Base-by-base conservation (phyloP, 2,329 filamentous ascomycete species). In the Aurifilum marmelostoma region DNA sequence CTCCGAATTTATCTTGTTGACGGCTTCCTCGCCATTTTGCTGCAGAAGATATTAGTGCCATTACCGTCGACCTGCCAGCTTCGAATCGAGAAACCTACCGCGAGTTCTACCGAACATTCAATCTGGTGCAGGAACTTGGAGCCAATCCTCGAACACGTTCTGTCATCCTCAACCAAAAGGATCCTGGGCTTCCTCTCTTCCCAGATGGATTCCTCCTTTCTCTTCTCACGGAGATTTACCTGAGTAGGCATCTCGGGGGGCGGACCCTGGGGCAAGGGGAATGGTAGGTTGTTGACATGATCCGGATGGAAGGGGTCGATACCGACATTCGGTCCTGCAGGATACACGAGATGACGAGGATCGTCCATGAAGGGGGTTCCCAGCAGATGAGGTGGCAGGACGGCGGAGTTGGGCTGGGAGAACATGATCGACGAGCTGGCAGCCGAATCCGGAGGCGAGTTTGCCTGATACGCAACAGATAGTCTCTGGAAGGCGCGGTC, bases 221-320 rank as follows among this genome's bases (percentile, higher is more conserved):
- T 76, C 74, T 78, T 76, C 59, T 75, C 67, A 66, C 79, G 74
- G 67, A 78, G 77, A 65, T 81, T 78, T 4, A 78, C 73, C 54
- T 79, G 76, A 24, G 76, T 80, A n/a, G 82, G 76, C 70, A 81
- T 79, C 67, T 85, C 80, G 24, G 79, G 77, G 2, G 84, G 81
- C 64, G 85, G 84, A 69, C 91, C 93, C 2, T 92, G 85, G 21
- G 88, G 93, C 80, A 93, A 84, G 11, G 91, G 85, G 77, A 97
- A 98, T 0, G 94, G 93, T 67, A 97, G 97, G 77, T 97, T 97
- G 81, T 95, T 89, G 76, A 97, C 93, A 76, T 97, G 94, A 75
- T 97, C 94, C 74, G 92, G 91, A 77, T 95, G 94, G 85, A 97
- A 96, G 1, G 95, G 94, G 76, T 97, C 94, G 73, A 97, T 97